phyloP scores from a whole-genome alignment of 306 rosid genomes.

The Rubus idaeus region DNA sequence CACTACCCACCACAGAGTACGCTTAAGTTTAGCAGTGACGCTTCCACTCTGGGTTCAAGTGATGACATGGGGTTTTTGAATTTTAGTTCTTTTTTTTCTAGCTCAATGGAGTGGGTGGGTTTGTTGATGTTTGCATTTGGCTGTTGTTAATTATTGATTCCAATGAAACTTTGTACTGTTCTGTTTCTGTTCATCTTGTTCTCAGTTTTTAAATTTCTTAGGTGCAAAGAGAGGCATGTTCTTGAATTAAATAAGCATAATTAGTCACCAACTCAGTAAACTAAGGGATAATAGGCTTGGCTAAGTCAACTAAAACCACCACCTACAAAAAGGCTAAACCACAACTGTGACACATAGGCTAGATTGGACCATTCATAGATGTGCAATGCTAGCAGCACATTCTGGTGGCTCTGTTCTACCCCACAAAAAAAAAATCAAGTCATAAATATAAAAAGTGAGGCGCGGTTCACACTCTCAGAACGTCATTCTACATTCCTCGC shows the following conservation, averaged over 20 bases:
- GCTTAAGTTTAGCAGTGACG: background rate
- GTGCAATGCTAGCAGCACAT: background rate
- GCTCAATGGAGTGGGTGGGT: slow-evolving; percentile 11
- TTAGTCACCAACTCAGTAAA: slow-evolving; percentile 10
- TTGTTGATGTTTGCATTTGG: slow-evolving; percentile 33
- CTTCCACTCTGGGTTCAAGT: background rate
- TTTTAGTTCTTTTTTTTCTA: slow-evolving; percentile 4
- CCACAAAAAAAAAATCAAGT: background rate
- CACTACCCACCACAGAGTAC: slow-evolving; percentile 51
- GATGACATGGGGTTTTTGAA: slow-evolving; percentile 8
- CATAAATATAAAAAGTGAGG: background rate
- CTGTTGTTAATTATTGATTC: slow-evolving; percentile 31
- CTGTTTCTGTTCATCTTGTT: slow-evolving; percentile 21
- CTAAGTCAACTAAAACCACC: background rate
- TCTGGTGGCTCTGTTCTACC: background rate
- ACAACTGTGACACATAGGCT: background rate
- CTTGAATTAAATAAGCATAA: background rate
- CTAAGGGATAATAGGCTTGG: background rate
- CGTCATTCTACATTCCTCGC: background rate
- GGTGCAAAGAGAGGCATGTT: background rate
- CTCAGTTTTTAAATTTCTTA: background rate
- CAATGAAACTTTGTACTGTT: slow-evolving; percentile 25
- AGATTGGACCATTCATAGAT: background rate
- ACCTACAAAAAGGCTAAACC: background rate
- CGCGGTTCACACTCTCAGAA: background rate